Evolutionary conservation across 225 moss, liverwort and hornwort species (phyloP).

Genomic region (Climacium dendroides): DNA sequence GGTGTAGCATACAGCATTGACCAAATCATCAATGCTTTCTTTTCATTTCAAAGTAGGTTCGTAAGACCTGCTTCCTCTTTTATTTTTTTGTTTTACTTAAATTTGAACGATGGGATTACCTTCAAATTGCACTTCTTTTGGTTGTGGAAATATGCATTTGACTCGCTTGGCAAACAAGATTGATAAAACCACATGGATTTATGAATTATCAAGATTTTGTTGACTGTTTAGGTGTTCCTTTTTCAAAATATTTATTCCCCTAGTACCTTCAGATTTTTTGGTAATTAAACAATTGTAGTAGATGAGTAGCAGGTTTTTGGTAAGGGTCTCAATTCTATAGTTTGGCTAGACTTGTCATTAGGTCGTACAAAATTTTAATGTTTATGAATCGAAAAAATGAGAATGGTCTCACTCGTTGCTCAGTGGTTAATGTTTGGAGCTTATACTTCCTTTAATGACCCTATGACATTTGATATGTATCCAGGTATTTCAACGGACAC

Average conservation of each 20-base stretch:
- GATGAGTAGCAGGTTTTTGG: background rate
- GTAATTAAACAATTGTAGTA: background rate
- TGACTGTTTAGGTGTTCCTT: background rate
- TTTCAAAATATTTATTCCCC: background rate
- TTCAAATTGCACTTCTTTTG: background rate
- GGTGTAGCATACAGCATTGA: background rate
- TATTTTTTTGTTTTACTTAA: background rate
- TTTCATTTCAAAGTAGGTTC: background rate
- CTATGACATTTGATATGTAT: background rate
- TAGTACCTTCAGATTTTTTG: background rate
- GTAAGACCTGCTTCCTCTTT: background rate
- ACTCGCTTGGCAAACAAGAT: background rate
- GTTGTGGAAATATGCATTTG: background rate
- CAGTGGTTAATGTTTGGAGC: background rate
- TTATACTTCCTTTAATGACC: background rate
- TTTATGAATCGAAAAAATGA: background rate
- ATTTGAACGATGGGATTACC: background rate
- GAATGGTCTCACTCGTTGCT: background rate
- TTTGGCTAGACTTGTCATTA: background rate
- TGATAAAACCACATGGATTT: background rate
- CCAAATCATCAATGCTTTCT: background rate
- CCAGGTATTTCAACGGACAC: conserved; percentile 78
- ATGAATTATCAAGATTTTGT: background rate
- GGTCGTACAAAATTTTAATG: no score
- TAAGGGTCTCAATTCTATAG: background rate